Base-by-base conservation (phyloP, 345 rosid genomes). In the Microcos paniculata region DNA sequence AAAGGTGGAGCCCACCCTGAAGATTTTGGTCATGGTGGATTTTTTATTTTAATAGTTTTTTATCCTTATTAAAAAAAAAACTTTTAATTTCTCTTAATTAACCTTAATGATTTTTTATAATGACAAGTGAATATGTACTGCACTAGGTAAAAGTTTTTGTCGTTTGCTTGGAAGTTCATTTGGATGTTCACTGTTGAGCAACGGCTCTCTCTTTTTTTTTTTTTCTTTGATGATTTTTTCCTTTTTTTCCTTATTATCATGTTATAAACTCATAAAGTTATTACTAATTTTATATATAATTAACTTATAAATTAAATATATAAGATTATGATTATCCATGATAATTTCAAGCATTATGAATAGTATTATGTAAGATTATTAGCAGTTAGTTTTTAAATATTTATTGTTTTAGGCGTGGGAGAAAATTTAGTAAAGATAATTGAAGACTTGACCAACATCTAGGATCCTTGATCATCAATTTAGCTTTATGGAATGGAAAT, bases 1-100 rank as follows among this genome's bases (percentile, higher is more conserved):
- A 28, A 51, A 23, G 7, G 56, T 65, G 82, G 85, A 58, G 26
- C 84, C 88, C 85, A 75, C 64, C n/a, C 21, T 53, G 46, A 13
- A 75, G 79, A 79, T 79, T 79, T 82, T 66, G 62, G 49, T 31
- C 31, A 66, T 31, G 68, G 33, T 14, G 6, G 35, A 4, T 5
- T 42, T 28, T 38, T 4, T 69, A 14, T 46, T 68, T 46, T 45
- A 67, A 26, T 15, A 45, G 3, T 46, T 0, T 23, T 42, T 30
- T 26, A 9, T 46, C 8, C 24, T n/a, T n/a, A n/a, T n/a, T n/a
- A n/a, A n/a, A n/a, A n/a, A n/a, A n/a, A n/a, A n/a, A 46, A 26
- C 21, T 15, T 51, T 43, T 64, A 45, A 4, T 11, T 74, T 71
- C 26, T 19, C 40, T 40, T 43, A 61, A 46, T n/a, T 78, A 24